Evolutionary conservation across 2,329 filamentous ascomycete species (phyloP), one percentile per base, ranked within the genome.

Genomic region (Claviceps monticola): DNA sequence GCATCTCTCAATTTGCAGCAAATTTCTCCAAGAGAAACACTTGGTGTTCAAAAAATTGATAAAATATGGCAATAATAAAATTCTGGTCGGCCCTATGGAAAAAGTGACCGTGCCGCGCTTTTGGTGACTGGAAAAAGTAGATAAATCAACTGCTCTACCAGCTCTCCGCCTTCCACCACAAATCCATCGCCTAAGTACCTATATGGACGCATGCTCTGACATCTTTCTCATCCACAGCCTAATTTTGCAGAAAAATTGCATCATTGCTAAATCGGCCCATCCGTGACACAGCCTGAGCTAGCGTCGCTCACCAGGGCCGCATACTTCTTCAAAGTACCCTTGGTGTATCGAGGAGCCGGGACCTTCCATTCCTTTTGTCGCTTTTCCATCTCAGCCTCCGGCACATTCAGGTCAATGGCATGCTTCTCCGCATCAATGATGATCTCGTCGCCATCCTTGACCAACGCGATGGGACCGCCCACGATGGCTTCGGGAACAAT

Each of bases 401-500:
- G 72, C 7, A 90, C 75, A 41, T 84, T 72, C 4, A 88, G 72
- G 78, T 88, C 66, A 48, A 82, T 76, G 75, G 78, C 75, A 45
- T 79, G 79, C 63, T 81, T 80, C 66, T 90, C 84, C 0, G 88
- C 86, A 61, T 95, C 87, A 54, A 95, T 94, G 48, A 82, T 80
- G 58, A 95, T 84, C 53, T 75, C 75, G 64, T 95, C 88, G 26
- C 88, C 88, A 58, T 95, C 83, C 59, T 78, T 67, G n/a, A 93
- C 84, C 11, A 95, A 75, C 14, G 79, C 88, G 56, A 95, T 93
- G 2, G 88, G 88, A 0, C 88, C 88, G 48, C 88, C 88, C 57
- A 86, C 86, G 63, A 87, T 83, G 8, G 88, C 88, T 70, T 95
- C 88, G 26, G 88, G 88, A 42, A 90, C 87, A 56, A 95, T 85